Evolutionary conservation across 352 stramenopile genomes (phyloP).

Genomic region (Blastocystis sp.): DNA sequence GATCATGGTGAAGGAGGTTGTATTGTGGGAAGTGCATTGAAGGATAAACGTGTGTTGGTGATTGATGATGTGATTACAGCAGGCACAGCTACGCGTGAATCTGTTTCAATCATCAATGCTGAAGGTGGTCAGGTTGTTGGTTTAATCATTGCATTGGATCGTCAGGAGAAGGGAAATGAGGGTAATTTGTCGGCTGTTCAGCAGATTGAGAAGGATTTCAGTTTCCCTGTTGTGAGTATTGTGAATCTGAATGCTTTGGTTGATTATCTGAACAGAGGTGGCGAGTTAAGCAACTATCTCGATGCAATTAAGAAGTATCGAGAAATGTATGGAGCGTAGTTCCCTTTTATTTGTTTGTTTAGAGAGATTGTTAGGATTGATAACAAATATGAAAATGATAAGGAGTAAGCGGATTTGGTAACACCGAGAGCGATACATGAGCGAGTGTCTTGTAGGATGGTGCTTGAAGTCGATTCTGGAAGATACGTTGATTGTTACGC

Average conservation of each 20-base stretch:
- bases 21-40: slow-evolving; percentile 87
- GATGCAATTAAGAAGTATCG: slow-evolving; percentile 61
- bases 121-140: slow-evolving; percentile 84
- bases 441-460: not conserved
- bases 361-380: not conserved
- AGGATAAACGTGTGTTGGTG: slow-evolving; percentile 88
- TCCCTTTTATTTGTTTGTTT: not conserved
- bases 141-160: slow-evolving; percentile 91
- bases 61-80: slow-evolving; percentile 99
- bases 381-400: not conserved
- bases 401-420: not conserved
- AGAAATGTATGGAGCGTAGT: slow-evolving; percentile 62
- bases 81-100: slow-evolving; percentile 91
- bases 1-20: slow-evolving; percentile 93
- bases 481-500: not conserved
- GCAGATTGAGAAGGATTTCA: slow-evolving; percentile 78
- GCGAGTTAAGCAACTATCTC: slow-evolving; percentile 42
- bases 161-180: slow-evolving; percentile 87
- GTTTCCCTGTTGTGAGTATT: slow-evolving; percentile 85
- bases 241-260: slow-evolving; percentile 84
- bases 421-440: not conserved
- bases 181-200: slow-evolving; percentile 85
- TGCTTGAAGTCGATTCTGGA: slow-evolving; percentile 32
- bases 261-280: slow-evolving; percentile 73
- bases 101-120: slow-evolving; percentile 78